These are phyloP conservation scores for Sanguinoderma infundibulare DNA, from an alignment of 1,284 basidiomycete genomes.

Conservation along the genomic window DNA sequence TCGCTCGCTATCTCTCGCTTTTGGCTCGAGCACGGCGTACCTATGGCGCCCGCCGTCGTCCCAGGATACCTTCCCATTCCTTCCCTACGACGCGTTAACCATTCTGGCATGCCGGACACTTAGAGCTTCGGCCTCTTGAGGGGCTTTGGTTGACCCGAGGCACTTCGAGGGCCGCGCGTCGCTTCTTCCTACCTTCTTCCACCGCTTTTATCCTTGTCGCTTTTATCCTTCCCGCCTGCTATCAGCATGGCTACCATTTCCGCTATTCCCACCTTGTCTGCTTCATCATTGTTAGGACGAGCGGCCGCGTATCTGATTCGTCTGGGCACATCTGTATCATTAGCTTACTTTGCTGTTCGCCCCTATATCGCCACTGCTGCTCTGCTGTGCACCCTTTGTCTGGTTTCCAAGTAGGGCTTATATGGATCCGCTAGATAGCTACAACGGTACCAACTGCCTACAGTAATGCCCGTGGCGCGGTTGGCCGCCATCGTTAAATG, in stretches of 20 bases:
- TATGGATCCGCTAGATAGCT: constrained; percentile 1
- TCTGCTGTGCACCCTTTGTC: not conserved
- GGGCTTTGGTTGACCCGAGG: constrained; percentile 20
- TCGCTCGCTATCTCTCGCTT: constrained; percentile 7
- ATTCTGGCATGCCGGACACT: constrained; percentile 22
- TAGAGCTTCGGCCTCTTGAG: constrained; percentile 3
- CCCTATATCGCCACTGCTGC: no score
- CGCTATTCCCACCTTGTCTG: not conserved
- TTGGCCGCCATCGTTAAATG: constrained; percentile 5
- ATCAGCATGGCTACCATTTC: not conserved
- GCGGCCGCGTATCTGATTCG: not conserved
- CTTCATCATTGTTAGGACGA: not conserved
- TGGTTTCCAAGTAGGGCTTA: not conserved
- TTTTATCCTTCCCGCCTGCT: not conserved
- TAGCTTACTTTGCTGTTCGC: not conserved
- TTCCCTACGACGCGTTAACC: not conserved
- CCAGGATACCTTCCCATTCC: not conserved
- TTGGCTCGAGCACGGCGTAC: constrained; percentile 5
- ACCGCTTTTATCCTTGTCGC: not conserved
- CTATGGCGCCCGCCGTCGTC: constrained; percentile 5
- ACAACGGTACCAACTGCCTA: not conserved
- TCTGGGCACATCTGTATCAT: not conserved
- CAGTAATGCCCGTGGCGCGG: constrained; percentile 2
- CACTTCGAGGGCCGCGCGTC: constrained; percentile 4
- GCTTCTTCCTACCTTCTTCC: not conserved